Evolutionary conservation across 2,329 filamentous ascomycete genomes (phyloP).

Genomic region (Alternaria arbusti): DNA sequence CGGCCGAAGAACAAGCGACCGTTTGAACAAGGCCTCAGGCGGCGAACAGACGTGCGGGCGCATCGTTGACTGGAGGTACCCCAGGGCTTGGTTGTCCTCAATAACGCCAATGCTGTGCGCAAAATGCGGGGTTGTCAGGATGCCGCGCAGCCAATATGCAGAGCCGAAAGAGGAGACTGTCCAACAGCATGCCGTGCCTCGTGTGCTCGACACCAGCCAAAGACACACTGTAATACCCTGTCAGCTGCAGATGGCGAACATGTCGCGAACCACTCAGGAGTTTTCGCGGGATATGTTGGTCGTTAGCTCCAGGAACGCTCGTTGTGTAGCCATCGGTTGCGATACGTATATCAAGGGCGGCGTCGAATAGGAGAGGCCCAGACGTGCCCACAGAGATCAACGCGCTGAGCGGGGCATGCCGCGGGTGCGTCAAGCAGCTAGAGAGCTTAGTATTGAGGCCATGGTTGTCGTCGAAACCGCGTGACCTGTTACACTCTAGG

Average conservation of each 20-base stretch:
- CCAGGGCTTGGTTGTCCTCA: constrained; percentile 34
- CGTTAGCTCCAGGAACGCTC: constrained; percentile 36
- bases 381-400: constrained; percentile 26
- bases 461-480: constrained; percentile 32
- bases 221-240: constrained; percentile 23
- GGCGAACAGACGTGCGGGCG: constrained; percentile 28
- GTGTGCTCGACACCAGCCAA: constrained; percentile 25
- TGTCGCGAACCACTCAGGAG: constrained; percentile 7
- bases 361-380: constrained; percentile 28
- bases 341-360: constrained; percentile 10
- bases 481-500: constrained; percentile 37
- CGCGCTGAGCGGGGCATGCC: constrained; percentile 14
- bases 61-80: constrained; percentile 31
- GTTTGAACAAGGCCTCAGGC: constrained; percentile 12
- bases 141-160: constrained; percentile 28
- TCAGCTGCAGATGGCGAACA: constrained; percentile 12
- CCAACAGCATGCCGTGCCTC: constrained; percentile 30
- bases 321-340: constrained; percentile 18
- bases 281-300: constrained; percentile 22
- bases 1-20: not conserved
- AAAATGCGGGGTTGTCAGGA: constrained; percentile 45
- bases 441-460: constrained; percentile 29
- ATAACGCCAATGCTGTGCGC: constrained; percentile 36
- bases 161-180: constrained; percentile 17
- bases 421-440: constrained; percentile 25